Base-by-base conservation (phyloP, 805 yeast species). In the Hanseniaspora pseudoguilliermondii region DNA sequence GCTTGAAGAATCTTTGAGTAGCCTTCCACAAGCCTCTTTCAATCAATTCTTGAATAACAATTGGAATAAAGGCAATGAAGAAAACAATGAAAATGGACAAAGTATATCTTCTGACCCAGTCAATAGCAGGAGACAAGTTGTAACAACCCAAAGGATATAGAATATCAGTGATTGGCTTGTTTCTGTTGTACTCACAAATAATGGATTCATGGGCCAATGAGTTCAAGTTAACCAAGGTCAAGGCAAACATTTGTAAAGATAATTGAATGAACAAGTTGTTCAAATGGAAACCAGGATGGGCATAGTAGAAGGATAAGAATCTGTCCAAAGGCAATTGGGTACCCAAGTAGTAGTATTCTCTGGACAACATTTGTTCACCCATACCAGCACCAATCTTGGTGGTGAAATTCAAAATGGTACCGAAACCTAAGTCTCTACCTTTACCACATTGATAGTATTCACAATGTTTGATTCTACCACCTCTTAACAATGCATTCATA, bases 361-460 rank as follows among this genome's bases (percentile, higher is more conserved):
- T 77, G 29, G 90, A 84, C 59, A 85, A 73, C 82, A 85, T 83
- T 69, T 85, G 95, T 71, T 85, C 95, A 69, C 93, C 93, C 95
- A 85, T 85, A 71, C 95, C 95, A 62, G 93, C 90, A 71, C 95
- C 95, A 77, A 85, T 84, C 71, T 85, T 85, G 43, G 90, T 84
- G 23, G 89, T 84, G 77, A 85, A 85, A 71, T 85, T 85, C 75
- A 84, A 75, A 71, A 85, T 84, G 5, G 93, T 84, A 58, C 89
- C 89, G 70, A 85, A 85, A 66, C 95, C 95, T 64, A 85, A 75
- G 77, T 85, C 95, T 75, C 95, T 77, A 68, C 95, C 95, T 71
- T 85, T 85, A 72, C 95, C 95, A 79, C 95, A 85, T 73, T 85
- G 95, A 71, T 81, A 83, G 68, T 84, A 85, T 66, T 85, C 95